Base-by-base conservation (phyloP, 1,284 basidiomycete genomes). In the Entoloma clypeatum region DNA sequence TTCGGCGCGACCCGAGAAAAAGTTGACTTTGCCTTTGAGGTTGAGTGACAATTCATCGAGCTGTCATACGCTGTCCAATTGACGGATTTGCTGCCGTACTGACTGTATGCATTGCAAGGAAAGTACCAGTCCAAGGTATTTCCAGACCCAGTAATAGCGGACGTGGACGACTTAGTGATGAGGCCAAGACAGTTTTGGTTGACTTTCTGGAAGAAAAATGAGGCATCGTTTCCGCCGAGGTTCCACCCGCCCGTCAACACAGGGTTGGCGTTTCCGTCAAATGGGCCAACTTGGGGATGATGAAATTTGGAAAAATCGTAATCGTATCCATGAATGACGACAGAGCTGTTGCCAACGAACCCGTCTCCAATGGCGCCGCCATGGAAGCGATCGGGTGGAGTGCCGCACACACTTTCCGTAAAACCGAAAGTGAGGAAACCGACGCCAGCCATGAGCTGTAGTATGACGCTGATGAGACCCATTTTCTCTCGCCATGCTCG, bases 361-460 rank as follows among this genome's bases (percentile, higher is more conserved):
- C 46, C 38, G 31, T 77, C 79, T 45, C 83, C 81, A 47, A 94
- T 83, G 14, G 73, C 69, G 29, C 91, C 92, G 34, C 85, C 78
- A 51, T 85, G 81, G 70, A 79, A 93, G 11, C 92, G 82, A 40
- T 85, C 80, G 21, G 85, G 75, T 14, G 90, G 87, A 30, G 72
- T 85, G 26, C 92, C 91, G 63, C 95, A 99, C 24, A 99, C 94
- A 38, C 84, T 71, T 59, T 93, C 80, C 3, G 94, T 98, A 72
- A 99, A 99, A n/a, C 96, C 95, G 67, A 99, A 99, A 2, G 95
- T 99, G 60, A 99, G 75, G 78, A 93, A 99, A 64, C 94, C 95
- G 59, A 99, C 96, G 34, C 73, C 77, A 16, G 86, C 86, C 95
- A 99, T 98, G 51, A 93, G 77, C 14, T 63, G 6, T 11, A 79